Base-by-base conservation (phyloP, 2,329 filamentous ascomycete genomes). In the Cladophialophora immunda region DNA sequence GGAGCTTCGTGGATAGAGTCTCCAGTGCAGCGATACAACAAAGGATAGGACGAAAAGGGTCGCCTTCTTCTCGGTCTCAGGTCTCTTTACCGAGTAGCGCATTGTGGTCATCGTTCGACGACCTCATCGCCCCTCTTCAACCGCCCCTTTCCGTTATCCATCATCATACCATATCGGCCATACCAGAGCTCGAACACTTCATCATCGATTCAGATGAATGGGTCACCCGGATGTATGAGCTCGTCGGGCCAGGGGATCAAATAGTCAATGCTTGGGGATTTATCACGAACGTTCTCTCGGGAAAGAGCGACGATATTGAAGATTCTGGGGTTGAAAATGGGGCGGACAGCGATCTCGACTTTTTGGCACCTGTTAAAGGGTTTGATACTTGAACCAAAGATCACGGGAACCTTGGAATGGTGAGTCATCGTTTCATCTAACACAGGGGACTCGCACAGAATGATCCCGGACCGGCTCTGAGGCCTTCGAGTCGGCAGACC, bases 1-100 rank as follows among this genome's bases (percentile, higher is more conserved):
- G 60, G 5, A 34, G 57, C 1, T 72, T 70, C 45, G 53, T 65
- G n/a, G 71, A 72, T 27, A 68, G 63, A 30, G 25, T 70, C 22
- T 56, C 50, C 0, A 58, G 34, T 11, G 60, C 54, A 32, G 60
- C 64, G 7, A 61, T 53, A n/a, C 50, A 64, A 27, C 54, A 47
- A 22, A 57, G 62, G 19, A 53, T 62, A 19, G 36, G 47, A 3
- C 53, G 34, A 32, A 36, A 58, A 9, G 32, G 4, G 13, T 34
- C 17, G 32, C 36, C 45, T 22, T 54, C 62, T 27, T 50, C 45
- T 25, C 45, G 15, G 15, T 34, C 41, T 45, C 45, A 34, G 32
- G 38, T 62, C 32, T 17, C 13, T 57, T 17, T 53, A n/a, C 22
- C 13, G n/a, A 19, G 29, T 27, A 27, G 13, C 7, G 27, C 32